Conservation (phyloP, 495 filamentous ascomycete genomes). For the Talaromyces ruber region DNA sequence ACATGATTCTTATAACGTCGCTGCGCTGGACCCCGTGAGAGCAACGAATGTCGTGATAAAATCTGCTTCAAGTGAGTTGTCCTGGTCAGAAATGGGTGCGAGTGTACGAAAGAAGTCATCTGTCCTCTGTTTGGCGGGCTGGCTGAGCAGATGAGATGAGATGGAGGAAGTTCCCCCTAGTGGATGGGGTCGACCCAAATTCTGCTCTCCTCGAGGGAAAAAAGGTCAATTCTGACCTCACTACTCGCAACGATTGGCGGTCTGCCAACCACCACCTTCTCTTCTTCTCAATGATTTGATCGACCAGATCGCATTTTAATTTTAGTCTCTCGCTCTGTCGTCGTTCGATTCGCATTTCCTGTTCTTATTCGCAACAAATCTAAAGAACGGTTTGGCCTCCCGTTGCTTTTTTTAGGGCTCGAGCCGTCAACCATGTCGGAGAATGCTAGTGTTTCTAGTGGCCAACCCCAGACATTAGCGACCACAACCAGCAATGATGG, state of each 20-base stretch:
- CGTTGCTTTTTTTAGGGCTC: neutral
- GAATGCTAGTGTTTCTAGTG: constrained; percentile 67
- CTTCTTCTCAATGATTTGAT: neutral
- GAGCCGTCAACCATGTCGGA: constrained; percentile 45
- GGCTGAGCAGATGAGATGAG: neutral
- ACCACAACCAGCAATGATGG: constrained; percentile 23
- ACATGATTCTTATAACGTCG: neutral
- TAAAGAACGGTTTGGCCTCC: constrained; percentile 5
- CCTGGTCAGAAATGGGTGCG: neutral
- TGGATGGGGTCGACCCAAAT: constrained; percentile 4
- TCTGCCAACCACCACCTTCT: constrained; percentile 4
- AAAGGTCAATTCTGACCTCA: constrained; percentile 1
- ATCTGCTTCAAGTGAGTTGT: neutral
- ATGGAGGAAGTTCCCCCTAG: neutral
- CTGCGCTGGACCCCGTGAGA: neutral
- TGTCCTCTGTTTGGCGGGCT: neutral
- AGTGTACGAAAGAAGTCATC: neutral
- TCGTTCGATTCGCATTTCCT: neutral
- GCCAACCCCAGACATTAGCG: constrained; percentile 23
- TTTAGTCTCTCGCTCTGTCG: neutral
- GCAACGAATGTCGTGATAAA: neutral
- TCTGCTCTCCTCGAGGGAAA: neutral
- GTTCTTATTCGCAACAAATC: neutral
- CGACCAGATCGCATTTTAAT: neutral
- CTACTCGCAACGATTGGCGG: neutral